Base-by-base conservation (phyloP, 2,329 filamentous ascomycete species). In the Alternaria consortialis region DNA sequence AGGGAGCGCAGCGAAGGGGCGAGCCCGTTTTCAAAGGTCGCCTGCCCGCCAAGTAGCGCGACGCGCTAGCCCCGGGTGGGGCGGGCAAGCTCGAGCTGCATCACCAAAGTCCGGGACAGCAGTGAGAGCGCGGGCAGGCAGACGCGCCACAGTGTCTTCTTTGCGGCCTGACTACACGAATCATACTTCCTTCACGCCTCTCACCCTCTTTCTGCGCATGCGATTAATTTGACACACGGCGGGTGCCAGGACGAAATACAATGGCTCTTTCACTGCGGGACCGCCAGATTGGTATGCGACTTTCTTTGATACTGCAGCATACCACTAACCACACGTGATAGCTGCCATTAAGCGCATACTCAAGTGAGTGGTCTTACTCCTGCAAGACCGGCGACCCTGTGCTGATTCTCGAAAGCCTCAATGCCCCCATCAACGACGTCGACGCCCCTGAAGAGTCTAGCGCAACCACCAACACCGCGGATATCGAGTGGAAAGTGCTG, bases 321-420 rank as follows among this genome's bases (percentile, higher is more conserved):
- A 17, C 25, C 39, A 59, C 68, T 72, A 39, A 67, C 67, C 56
- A 5, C 8, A 62, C 58, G 55, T 32, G 46, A 46, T 20, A 97
- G 94, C 91, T 51, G 94, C 94, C 17, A 93, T 99, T 74, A 93
- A 97, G 83, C 94, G 93, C 81, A 93, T 99, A 74, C 88, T 99
- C 69, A 98, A 97, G 46, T 50, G 46, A 50, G 46, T 50, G 32
- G 13, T 5, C 5, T 6, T 15, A 5, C 31, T 4, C 5, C 31
- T 37, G 23, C 32, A 50, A 4, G 8, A 7, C 32, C 32, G 31
- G 32, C 46, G 7, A n/a, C 5, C 42, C 7, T 6, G 3, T 23
- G 32, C 46, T 50, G 8, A 50, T 31, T 5, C 34, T 13, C 31
- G 44, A 12, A 27, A 50, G 46, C 79, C 84, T 99, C 69, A 99